Evolutionary conservation across 371 early-diverging fungal species (phyloP).

Genomic region (Coemansia sp.): DNA sequence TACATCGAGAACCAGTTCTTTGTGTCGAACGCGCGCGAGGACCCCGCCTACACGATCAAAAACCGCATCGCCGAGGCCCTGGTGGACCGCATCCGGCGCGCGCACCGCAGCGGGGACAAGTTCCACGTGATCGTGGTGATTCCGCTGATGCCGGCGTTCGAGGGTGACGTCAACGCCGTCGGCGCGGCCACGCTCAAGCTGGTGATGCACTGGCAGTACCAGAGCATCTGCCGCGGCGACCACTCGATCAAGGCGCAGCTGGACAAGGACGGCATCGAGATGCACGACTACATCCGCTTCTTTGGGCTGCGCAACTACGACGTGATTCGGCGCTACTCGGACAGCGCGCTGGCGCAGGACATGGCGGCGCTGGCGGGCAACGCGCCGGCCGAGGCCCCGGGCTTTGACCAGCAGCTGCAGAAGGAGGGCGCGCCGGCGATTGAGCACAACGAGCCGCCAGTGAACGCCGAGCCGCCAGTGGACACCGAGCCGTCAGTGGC

Average conservation of each 20-base stretch:
- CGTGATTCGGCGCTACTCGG: slow-evolving; percentile 44
- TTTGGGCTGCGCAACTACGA: slow-evolving; percentile 75
- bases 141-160: slow-evolving; percentile 93
- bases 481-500: neutral
- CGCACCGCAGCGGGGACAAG: slow-evolving; percentile 64
- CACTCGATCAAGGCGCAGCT: slow-evolving; percentile 68
- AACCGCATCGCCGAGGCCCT: slow-evolving; percentile 78
- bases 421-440: slow-evolving; percentile 31
- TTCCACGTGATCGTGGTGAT: slow-evolving; percentile 88
- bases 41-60: slow-evolving; percentile 64
- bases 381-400: slow-evolving; percentile 38
- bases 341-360: slow-evolving; percentile 29
- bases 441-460: slow-evolving; percentile 4
- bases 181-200: slow-evolving; percentile 78
- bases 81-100: slow-evolving; percentile 75
- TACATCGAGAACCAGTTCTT: slow-evolving; percentile 98
- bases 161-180: slow-evolving; percentile 73
- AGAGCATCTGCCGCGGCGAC: slow-evolving; percentile 78
- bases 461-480: neutral
- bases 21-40: slow-evolving; percentile 65
- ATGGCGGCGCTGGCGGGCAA: slow-evolving; percentile 21
- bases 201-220: slow-evolving; percentile 84
- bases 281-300: slow-evolving; percentile 74
- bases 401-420: slow-evolving; percentile 25
- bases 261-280: slow-evolving; percentile 63